phyloP scores from a whole-genome alignment of 495 filamentous ascomycete species.

The Friedmanniomyces simplex region DNA sequence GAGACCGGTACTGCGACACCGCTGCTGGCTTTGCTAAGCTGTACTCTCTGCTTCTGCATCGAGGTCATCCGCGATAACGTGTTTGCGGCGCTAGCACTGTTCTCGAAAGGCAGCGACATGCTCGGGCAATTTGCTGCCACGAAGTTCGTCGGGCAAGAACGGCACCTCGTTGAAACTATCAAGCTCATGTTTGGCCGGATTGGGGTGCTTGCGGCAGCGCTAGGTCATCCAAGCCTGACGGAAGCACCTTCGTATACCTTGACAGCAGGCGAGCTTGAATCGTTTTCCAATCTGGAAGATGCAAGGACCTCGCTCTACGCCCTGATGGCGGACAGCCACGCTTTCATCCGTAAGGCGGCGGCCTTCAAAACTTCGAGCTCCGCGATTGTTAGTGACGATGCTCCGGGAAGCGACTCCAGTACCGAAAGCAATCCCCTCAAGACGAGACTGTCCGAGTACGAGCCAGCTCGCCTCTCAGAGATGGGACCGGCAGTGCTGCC shows the following conservation, averaged over 20 bases:
- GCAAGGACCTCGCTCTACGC: background rate
- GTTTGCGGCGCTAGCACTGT: background rate
- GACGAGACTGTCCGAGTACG: too few species aligned
- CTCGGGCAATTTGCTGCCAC: background rate
- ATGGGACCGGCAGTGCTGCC: background rate
- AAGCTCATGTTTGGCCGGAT: background rate
- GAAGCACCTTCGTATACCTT: background rate
- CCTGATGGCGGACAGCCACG: slow-evolving; percentile 5
- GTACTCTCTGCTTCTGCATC: slow-evolving; percentile 9
- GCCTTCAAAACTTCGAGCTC: background rate
- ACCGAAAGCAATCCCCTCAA: too few species aligned
- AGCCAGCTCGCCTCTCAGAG: background rate
- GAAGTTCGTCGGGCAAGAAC: background rate
- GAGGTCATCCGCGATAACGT: slow-evolving; percentile 6
- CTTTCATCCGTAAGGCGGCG: background rate
- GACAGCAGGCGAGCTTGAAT: background rate
- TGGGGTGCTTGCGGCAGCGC: background rate
- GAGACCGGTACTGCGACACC: background rate
- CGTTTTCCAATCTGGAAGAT: background rate
- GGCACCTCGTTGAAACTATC: background rate
- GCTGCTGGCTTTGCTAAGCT: slow-evolving; percentile 7
- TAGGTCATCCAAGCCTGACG: background rate
- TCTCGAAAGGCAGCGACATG: background rate
- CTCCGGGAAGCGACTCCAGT: too few species aligned
- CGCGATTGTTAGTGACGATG: too few species aligned